phyloP scores from a whole-genome alignment of 352 stramenopile genomes.

The Thraustochytrium sp. region DNA sequence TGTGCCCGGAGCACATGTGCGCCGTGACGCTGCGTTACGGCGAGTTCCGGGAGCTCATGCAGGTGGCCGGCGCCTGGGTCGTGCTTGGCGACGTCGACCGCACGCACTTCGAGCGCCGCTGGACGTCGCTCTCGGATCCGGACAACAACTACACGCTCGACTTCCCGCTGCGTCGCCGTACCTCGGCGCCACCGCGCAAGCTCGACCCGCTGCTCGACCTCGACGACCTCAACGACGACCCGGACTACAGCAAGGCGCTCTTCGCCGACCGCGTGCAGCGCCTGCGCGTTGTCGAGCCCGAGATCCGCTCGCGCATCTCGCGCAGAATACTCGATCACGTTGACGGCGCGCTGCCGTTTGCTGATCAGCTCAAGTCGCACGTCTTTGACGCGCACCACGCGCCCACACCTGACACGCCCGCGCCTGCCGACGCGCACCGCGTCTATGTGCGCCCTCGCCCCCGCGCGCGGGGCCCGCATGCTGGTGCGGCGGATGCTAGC shows the following conservation, averaged over 20 bases:
- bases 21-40: neutral
- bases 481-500: too few species aligned
- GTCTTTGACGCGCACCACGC: too few species aligned
- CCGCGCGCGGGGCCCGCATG: too few species aligned
- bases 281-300: neutral
- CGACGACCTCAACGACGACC: neutral
- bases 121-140: constrained; percentile 15
- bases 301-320: neutral
- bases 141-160: constrained; percentile 40
- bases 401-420: neutral
- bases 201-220: neutral
- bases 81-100: neutral
- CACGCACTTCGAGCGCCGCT: constrained; percentile 17
- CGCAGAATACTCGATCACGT: neutral
- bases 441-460: too few species aligned
- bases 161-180: neutral
- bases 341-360: neutral
- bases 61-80: constrained; percentile 14
- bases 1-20: neutral
- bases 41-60: constrained; percentile 6
- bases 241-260: neutral
- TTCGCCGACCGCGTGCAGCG: neutral
- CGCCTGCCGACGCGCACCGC: neutral
- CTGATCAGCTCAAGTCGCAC: neutral
- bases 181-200: neutral